Percentiles rank a stretch among this genome's conserved stretches.
Evolutionary conservation across 139 green algal species (phyloP).

Genomic region (Volvox africanus): DNA sequence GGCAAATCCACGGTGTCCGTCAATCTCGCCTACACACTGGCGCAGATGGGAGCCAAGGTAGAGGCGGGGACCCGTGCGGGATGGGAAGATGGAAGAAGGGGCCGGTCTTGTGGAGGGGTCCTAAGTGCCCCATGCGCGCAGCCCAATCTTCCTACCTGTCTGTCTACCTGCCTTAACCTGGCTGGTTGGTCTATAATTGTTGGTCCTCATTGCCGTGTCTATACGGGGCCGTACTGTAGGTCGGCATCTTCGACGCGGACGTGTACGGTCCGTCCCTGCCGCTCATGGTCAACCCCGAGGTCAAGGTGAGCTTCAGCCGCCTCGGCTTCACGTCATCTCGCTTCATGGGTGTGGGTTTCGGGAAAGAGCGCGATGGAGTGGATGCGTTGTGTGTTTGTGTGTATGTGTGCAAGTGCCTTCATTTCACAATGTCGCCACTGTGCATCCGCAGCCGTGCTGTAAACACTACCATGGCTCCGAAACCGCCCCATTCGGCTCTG

Average conservation of each 20-base stretch:
- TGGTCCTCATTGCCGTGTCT: too few relatives aligned
- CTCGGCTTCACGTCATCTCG: neutral
- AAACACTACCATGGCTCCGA: neutral
- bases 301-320: constrained; percentile 52
- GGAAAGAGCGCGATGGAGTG: too few relatives aligned
- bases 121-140: too few relatives aligned
- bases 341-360: too few relatives aligned
- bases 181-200: too few relatives aligned
- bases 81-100: too few relatives aligned
- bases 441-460: neutral
- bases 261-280: constrained; percentile 97
- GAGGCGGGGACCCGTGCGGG: neutral
- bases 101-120: too few relatives aligned
- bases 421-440: neutral
- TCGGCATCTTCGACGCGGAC: constrained; percentile 98
- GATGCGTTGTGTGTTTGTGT: neutral
- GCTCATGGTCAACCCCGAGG: constrained; percentile 94
- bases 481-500: too few relatives aligned
- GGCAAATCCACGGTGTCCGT: constrained; percentile 97
- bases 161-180: too few relatives aligned
- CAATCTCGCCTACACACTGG: constrained; percentile 97
- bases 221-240: constrained; percentile 54
- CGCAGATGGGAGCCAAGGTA: constrained; percentile 94
- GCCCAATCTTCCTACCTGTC: too few relatives aligned
- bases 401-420: too few relatives aligned